Evolutionary conservation across 495 filamentous ascomycete genomes (phyloP).

Genomic region (Penicillium maclennaniae): DNA sequence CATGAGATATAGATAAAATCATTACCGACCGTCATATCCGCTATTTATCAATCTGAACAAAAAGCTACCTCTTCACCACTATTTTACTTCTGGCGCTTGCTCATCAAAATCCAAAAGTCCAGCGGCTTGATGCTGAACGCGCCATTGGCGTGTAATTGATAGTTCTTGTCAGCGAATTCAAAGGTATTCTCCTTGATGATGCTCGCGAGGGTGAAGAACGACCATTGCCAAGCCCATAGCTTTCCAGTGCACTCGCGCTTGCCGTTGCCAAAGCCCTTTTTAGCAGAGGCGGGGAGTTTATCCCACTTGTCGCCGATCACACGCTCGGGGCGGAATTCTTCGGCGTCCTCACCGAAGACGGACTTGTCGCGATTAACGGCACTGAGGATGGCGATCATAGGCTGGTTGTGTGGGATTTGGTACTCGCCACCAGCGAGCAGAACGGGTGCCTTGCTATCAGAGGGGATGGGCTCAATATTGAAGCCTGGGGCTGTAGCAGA

Average conservation of each 20-base stretch:
- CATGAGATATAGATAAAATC: not conserved
- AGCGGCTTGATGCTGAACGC: constrained; percentile 37
- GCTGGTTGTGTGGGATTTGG: not conserved
- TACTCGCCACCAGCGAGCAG: constrained; percentile 60
- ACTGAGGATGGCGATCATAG: constrained; percentile 42
- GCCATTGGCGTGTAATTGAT: constrained; percentile 36
- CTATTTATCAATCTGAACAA: not conserved
- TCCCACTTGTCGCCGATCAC: constrained; percentile 65
- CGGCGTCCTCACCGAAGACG: constrained; percentile 57
- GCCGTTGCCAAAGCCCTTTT: constrained; percentile 70
- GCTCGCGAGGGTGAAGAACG: constrained; percentile 34
- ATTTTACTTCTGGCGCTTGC: constrained; percentile 8
- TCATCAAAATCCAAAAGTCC: constrained; percentile 21
- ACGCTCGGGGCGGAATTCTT: constrained; percentile 63
- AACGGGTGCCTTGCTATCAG: constrained; percentile 44
- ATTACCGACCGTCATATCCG: not conserved
- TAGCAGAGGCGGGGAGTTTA: constrained; percentile 52
- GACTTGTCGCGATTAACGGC: constrained; percentile 66
- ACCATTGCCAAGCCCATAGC: constrained; percentile 62
- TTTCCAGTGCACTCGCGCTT: constrained; percentile 64
- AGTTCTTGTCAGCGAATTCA: constrained; percentile 42
- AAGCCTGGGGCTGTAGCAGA: constrained; percentile 62
- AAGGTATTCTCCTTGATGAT: constrained; percentile 42
- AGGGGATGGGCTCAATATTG: constrained; percentile 50
- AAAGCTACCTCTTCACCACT: not conserved